These are phyloP conservation scores for Hypoxylon sp. DNA, from an alignment of 2,329 filamentous ascomycete species.

Conservation along the genomic window DNA sequence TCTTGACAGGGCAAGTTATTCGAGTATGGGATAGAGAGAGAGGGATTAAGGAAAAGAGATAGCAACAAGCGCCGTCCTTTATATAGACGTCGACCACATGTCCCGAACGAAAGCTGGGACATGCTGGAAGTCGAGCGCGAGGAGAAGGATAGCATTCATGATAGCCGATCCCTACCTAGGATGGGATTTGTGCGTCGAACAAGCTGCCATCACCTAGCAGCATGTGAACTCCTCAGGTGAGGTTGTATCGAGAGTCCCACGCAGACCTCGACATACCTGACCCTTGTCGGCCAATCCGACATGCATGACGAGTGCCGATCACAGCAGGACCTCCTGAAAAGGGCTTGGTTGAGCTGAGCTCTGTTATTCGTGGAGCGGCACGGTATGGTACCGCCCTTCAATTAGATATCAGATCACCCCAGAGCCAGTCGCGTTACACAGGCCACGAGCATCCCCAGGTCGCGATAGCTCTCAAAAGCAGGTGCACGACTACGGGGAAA, in stretches of 20 bases:
- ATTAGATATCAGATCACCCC: constrained; percentile 12
- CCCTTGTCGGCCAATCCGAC: constrained; percentile 22
- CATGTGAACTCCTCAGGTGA: constrained; percentile 35
- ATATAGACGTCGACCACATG: constrained; percentile 18
- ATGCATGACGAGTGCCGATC: constrained; percentile 36
- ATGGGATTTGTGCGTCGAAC: constrained; percentile 16
- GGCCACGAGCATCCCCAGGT: constrained; percentile 8
- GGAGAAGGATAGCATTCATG: constrained; percentile 18
- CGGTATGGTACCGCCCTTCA: constrained; percentile 20
- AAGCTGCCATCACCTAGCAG: constrained; percentile 14
- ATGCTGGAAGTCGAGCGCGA: constrained; percentile 21
- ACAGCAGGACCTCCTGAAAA: constrained; percentile 32
- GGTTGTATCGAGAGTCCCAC: constrained; percentile 22
- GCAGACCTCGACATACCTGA: constrained; percentile 19
- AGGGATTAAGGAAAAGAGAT: not conserved
- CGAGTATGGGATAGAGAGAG: constrained; percentile 22
- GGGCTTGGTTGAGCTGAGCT: constrained; percentile 24
- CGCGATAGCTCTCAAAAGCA: constrained; percentile 12
- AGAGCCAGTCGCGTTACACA: constrained; percentile 14
- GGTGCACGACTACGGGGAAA: constrained; percentile 24
- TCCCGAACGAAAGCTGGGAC: not conserved
- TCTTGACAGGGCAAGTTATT: constrained; percentile 20
- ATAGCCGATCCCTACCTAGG: constrained; percentile 31
- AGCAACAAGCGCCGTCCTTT: constrained; percentile 14
- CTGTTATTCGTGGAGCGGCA: constrained; percentile 17